Conservation (phyloP, 768 basidiomycete species). For the Amanita pseudoporphyria region DNA sequence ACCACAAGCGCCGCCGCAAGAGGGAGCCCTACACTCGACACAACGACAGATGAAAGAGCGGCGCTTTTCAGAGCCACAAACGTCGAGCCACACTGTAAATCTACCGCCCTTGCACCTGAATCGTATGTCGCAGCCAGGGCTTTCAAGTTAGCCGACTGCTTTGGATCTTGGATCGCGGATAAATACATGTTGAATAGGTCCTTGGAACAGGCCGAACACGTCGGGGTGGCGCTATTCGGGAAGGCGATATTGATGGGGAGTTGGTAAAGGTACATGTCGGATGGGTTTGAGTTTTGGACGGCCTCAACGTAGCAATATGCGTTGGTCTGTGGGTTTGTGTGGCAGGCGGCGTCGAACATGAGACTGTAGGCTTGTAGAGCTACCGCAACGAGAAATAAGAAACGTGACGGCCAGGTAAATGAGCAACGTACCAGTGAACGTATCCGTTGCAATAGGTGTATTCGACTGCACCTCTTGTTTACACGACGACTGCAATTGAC, state of each 20-base stretch:
- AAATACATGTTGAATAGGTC: conserved; percentile 47
- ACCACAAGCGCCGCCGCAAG: no score
- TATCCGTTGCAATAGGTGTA: conserved; percentile 41
- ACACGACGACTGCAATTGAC: conserved; percentile 40
- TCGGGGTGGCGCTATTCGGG: conserved; percentile 37
- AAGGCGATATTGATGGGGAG: conserved; percentile 52
- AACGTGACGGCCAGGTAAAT: not conserved
- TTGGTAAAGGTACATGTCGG: conserved; percentile 65
- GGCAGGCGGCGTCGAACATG: conserved; percentile 55
- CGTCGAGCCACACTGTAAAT: not conserved
- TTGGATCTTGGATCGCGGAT: conserved; percentile 26
- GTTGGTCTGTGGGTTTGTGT: conserved; percentile 43
- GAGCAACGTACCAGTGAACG: conserved; percentile 42
- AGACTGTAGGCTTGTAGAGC: conserved; percentile 56
- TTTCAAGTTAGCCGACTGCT: conserved; percentile 9
- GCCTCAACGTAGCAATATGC: conserved; percentile 72
- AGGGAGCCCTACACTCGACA: not conserved
- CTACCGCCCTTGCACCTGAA: not conserved
- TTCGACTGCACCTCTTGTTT: conserved; percentile 40
- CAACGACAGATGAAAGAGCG: not conserved
- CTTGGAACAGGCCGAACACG: conserved; percentile 60
- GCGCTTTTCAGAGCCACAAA: not conserved
- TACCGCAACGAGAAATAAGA: conserved; percentile 13
- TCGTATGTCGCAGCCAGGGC: conserved; percentile 5
- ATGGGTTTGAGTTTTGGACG: conserved; percentile 41